These are phyloP conservation scores for Kwoniella dendrophila DNA, from an alignment of 768 basidiomycete species.

Conservation along the genomic window DNA sequence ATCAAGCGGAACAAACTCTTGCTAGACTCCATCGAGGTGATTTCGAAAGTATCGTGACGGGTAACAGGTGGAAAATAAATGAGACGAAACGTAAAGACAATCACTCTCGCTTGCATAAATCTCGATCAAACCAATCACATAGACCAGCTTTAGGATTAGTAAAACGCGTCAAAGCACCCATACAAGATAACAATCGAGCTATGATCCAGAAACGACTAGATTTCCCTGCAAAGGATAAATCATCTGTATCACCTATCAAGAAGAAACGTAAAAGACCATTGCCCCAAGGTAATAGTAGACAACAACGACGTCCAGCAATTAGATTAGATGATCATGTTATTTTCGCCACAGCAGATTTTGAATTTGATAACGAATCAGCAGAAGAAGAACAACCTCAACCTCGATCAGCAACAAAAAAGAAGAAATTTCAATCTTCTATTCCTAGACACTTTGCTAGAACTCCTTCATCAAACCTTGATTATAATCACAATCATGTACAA, in stretches of 20 bases:
- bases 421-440: too few relatives aligned
- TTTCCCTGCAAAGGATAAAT: slow-evolving; percentile 28
- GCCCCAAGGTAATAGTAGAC: slow-evolving; percentile 8
- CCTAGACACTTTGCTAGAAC: slow-evolving; percentile 21
- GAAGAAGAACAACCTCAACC: slow-evolving; percentile 8
- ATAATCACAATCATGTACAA: too few relatives aligned
- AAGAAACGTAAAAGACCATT: slow-evolving; percentile 20
- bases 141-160: slow-evolving; percentile 27
- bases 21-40: slow-evolving; percentile 45
- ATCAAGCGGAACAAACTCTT: slow-evolving; percentile 31
- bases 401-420: background rate
- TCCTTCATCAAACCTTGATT: slow-evolving; percentile 8
- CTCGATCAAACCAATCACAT: slow-evolving; percentile 7
- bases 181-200: slow-evolving; percentile 3
- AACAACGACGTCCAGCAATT: slow-evolving; percentile 37
- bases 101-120: background rate
- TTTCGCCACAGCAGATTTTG: slow-evolving; percentile 46
- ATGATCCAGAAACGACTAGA: slow-evolving; percentile 35
- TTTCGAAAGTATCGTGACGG: slow-evolving; percentile 42
- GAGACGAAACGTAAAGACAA: background rate
- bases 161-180: slow-evolving; percentile 17
- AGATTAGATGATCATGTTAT: slow-evolving; percentile 49
- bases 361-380: too few relatives aligned
- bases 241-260: background rate
- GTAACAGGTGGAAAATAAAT: slow-evolving; percentile 4